Conservation (phyloP, 495 filamentous ascomycete species). For the Bombardia bombarda region DNA sequence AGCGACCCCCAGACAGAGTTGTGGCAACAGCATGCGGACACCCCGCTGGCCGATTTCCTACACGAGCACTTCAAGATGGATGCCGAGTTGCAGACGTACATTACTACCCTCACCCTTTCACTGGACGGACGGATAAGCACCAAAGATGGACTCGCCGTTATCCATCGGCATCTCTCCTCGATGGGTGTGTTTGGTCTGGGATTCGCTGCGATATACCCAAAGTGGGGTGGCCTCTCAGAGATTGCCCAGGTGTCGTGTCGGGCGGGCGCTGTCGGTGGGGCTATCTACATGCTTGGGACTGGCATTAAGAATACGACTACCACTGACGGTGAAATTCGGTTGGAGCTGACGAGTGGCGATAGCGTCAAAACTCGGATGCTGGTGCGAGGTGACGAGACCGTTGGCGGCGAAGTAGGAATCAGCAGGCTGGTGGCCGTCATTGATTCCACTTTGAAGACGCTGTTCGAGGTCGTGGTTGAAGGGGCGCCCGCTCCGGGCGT, state of each 20-base stretch:
- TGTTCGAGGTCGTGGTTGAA: constrained; percentile 68
- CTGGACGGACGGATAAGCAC: constrained; percentile 49
- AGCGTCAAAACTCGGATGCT: constrained; percentile 48
- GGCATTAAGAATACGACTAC: constrained; percentile 39
- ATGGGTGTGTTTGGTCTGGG: constrained; percentile 81
- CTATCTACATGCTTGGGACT: constrained; percentile 75
- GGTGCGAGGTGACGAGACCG: constrained; percentile 35
- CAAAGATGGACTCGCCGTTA: constrained; percentile 55
- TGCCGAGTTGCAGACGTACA: constrained; percentile 54
- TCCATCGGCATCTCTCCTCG: constrained; percentile 75
- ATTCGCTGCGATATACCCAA: constrained; percentile 77
- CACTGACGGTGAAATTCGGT: constrained; percentile 21
- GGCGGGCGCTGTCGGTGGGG: constrained; percentile 85
- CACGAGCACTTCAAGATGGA: constrained; percentile 66
- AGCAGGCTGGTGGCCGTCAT: constrained; percentile 54
- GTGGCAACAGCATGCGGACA: constrained; percentile 26
- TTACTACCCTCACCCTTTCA: constrained; percentile 74
- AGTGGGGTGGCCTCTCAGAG: constrained; percentile 91
- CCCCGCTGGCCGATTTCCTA: constrained; percentile 57
- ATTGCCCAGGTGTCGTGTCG: constrained; percentile 88
- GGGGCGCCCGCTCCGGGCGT: constrained; percentile 67
- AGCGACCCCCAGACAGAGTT: constrained; percentile 40
- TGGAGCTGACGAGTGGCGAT: constrained; percentile 55
- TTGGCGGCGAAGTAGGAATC: constrained; percentile 14
- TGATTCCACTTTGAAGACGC: constrained; percentile 51